phyloP scores from a whole-genome alignment of 2,329 filamentous ascomycete species.

The Lasiodiplodia theobromae region DNA sequence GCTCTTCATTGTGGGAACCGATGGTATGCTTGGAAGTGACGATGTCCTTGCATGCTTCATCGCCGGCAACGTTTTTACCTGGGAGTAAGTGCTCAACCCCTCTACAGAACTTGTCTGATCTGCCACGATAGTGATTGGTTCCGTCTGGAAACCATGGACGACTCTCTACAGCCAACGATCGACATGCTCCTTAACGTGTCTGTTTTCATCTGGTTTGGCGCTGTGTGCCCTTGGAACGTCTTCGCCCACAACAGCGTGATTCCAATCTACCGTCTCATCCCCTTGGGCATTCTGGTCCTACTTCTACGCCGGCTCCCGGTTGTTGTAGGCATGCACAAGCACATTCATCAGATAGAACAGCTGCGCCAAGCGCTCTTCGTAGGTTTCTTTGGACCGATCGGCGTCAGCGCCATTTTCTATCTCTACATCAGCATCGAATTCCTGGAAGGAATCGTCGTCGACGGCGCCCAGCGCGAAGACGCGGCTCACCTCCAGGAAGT shows the following conservation, averaged over 20 bases:
- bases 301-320: slow-evolving; percentile 79
- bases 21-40: slow-evolving; percentile 85
- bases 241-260: slow-evolving; percentile 75
- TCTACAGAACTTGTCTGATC: slow-evolving; percentile 17
- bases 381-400: slow-evolving; percentile 92
- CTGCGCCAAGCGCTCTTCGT: slow-evolving; percentile 80
- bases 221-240: slow-evolving; percentile 78
- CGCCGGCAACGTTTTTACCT: slow-evolving; percentile 88
- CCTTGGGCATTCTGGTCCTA: slow-evolving; percentile 77
- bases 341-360: slow-evolving; percentile 80
- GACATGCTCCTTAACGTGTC: slow-evolving; percentile 92
- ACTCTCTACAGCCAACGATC: slow-evolving; percentile 91
- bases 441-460: slow-evolving; percentile 63
- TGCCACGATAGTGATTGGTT: slow-evolving; percentile 74
- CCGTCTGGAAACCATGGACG: slow-evolving; percentile 84
- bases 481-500: slow-evolving; percentile 70
- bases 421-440: slow-evolving; percentile 83
- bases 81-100: slow-evolving; percentile 64
- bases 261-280: slow-evolving; percentile 74
- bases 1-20: slow-evolving; percentile 86
- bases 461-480: slow-evolving; percentile 69
- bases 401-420: slow-evolving; percentile 90
- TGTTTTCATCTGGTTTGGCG: slow-evolving; percentile 91
- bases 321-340: slow-evolving; percentile 74
- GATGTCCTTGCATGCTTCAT: slow-evolving; percentile 93